Base-by-base conservation (phyloP, 805 yeast species). In the Candida mattraensis region DNA sequence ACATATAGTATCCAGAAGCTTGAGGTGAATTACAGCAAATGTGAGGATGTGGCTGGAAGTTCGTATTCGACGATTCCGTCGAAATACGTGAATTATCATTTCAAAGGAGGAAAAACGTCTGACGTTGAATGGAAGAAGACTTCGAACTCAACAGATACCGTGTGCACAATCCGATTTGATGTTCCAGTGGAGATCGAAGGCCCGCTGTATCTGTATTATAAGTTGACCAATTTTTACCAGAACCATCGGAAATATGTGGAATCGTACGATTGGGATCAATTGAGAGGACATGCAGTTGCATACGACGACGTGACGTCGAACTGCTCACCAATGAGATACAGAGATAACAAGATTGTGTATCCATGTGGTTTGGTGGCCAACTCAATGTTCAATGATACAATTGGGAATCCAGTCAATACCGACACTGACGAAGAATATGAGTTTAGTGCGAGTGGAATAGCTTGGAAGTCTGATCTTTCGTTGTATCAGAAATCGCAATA, bases 351-450 rank as follows among this genome's bases (percentile, higher is more conserved):
- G 46, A 54, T 69, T 11, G 55, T 72, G 43, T 91, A 91, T 58
- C 99, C 99, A 12, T 93, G 98, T 66, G 99, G 99, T 1, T 71
- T 91, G 33, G 87, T 91, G 46, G 95, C 98, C 34, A 91, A 91
- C 63, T 87, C 97, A 0, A 62, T 76, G 60, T 91, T 93, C 70
- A 91, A 91, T 61, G 99, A 91, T 56, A 78, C 96, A 3, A 81
- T 86, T 54, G 65, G 75, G 6, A 63, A 69, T 12, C 83, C 81
- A 7, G 64, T 64, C 38, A 45, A 40, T 18, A 26, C 33, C 5
- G 39, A 32, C 14, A 24, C 61, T 22, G 64, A 62, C 44, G 66
- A 67, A 33, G 67, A 71, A 3, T 60, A 61, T 43, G 63, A 53
- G 9, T 59, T 79, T 48, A 57, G 74, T 3, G 69, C 73, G 41